Base-by-base conservation (phyloP, 2,329 filamentous ascomycete genomes). In the Grosmannia penicillata region DNA sequence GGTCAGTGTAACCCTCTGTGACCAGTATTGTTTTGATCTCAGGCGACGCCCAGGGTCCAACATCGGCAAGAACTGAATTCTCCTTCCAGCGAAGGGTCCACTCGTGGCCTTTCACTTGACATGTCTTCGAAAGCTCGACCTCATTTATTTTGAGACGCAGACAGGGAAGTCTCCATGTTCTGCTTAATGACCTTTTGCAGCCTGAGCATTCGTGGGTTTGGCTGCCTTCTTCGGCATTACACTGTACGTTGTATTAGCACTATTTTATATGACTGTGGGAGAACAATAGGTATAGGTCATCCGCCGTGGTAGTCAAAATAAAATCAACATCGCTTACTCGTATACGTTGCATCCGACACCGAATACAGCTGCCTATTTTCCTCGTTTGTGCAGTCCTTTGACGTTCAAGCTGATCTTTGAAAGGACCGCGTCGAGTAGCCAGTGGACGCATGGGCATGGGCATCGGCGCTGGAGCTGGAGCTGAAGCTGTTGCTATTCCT, bases 321-420 rank as follows among this genome's bases (percentile, higher is more conserved):
- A 8, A 34, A 17, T 9, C 23, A 36, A 21, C 15, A 8, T 14
- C 5, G 41, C 69, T 62, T 53, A 75, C 72, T 35, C 72, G 63
- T 47, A 76, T 75, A 31, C 71, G 63, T 46, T 76, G 72, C 68
- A 75, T 74, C 36, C 69, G 62, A 45, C 72, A 77, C 32, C 72
- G 61, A 41, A 76, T 67, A 47, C 72, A 77, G 17, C 68, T 72
- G 8, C 70, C 71, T 15, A 71, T 67, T 38, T 66, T 68, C 42
- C 72, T 61, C 3, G 71, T 75, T 40, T 66, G 59, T 1, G 72
- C 72, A 1, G 72, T 76, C 45, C 66, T 59, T 43, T 70, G 60
- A 19, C 70, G 63, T 23, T 65, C 58, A 9, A 55, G 55, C n/a
- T 60, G 56, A 37, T 70, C 65, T 42, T 63, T 68, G 53, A 75